A percentile compares a stretch with the other conserved stretches of the same genome.
Conservation (phyloP, 345 rosid species). For the Mallotus nudiflorus region DNA sequence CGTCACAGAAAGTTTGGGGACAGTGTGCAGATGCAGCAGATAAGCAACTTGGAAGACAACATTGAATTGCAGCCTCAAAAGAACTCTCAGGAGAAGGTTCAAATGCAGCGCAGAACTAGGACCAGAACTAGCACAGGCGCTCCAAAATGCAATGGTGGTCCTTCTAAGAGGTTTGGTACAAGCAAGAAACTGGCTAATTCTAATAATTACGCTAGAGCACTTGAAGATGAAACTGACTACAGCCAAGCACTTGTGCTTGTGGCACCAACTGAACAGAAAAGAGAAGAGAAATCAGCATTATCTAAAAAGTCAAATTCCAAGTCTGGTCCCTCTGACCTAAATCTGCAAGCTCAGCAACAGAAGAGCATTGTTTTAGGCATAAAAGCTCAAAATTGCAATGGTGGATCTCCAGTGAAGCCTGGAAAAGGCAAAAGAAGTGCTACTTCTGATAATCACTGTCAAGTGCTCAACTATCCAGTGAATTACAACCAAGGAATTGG, state of each 20-base stretch:
- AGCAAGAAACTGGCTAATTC: slow-evolving; percentile 18
- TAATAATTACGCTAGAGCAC: slow-evolving; percentile 10
- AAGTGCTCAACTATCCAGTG: slow-evolving; percentile 15
- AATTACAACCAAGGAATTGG: slow-evolving; percentile 23
- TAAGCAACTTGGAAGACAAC: slow-evolving; percentile 18
- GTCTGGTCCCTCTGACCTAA: slow-evolving; percentile 18
- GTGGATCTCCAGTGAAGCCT: slow-evolving; percentile 20
- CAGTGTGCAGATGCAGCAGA: slow-evolving; percentile 18
- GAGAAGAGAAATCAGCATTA: slow-evolving; percentile 22
- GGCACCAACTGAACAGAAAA: slow-evolving; percentile 19
- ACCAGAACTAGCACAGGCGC: slow-evolving; percentile 10
- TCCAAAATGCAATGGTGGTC: slow-evolving; percentile 13
- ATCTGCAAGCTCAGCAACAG: slow-evolving; percentile 27
- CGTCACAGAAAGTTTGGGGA: slow-evolving; percentile 9
- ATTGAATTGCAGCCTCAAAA: slow-evolving; percentile 8
- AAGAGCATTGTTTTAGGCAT: slow-evolving; percentile 45
- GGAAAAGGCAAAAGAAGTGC: slow-evolving; percentile 27
- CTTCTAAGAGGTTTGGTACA: slow-evolving; percentile 16
- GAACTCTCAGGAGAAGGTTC: slow-evolving; percentile 14
- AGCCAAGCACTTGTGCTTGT: slow-evolving; percentile 27
- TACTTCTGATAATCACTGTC: slow-evolving; percentile 11
- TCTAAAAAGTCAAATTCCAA: slow-evolving; percentile 21
- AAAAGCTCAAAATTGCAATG: slow-evolving; percentile 34
- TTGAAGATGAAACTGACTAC: slow-evolving; percentile 17
- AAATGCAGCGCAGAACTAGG: slow-evolving; percentile 12